Conservation (phyloP, 2,329 filamentous ascomycete genomes). For the Aspergillus hiratsukae region DNA sequence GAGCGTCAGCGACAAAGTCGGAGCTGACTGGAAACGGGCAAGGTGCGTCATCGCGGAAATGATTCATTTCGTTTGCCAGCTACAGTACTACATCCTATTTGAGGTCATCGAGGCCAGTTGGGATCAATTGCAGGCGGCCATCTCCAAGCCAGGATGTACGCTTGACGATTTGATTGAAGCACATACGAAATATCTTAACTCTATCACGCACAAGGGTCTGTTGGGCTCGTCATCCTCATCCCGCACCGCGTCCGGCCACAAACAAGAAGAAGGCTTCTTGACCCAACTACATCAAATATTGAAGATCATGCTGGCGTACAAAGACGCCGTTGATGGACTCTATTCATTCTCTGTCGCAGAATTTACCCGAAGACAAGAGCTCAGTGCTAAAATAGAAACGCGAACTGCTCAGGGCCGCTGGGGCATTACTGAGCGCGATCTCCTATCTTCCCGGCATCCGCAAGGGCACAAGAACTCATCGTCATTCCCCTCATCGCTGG, state of each 20-base stretch:
- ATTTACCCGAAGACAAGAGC: conserved; percentile 86
- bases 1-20: conserved; percentile 66
- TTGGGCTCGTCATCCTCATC: conserved; percentile 61
- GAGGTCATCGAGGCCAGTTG: conserved; percentile 97
- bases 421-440: conserved; percentile 57
- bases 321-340: conserved; percentile 86
- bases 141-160: conserved; percentile 80
- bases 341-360: conserved; percentile 95
- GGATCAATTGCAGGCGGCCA: conserved; percentile 79
- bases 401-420: conserved; percentile 61
- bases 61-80: conserved; percentile 95
- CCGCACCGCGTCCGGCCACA: conserved; percentile 29
- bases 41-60: conserved; percentile 90
- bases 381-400: conserved; percentile 66
- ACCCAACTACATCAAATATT: conserved; percentile 87
- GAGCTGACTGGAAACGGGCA: conserved; percentile 82
- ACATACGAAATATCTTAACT: conserved; percentile 83
- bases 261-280: conserved; percentile 74
- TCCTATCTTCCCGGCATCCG: conserved; percentile 31
- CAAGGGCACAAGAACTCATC: conserved; percentile 23
- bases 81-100: conserved; percentile 98
- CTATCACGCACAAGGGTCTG: conserved; percentile 93
- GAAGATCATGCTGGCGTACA: conserved; percentile 88
- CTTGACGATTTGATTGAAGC: conserved; percentile 92
- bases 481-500: conserved; percentile 23